Conservation (phyloP, 441 rosid species). For the Bocquillonia castaneifolia region DNA sequence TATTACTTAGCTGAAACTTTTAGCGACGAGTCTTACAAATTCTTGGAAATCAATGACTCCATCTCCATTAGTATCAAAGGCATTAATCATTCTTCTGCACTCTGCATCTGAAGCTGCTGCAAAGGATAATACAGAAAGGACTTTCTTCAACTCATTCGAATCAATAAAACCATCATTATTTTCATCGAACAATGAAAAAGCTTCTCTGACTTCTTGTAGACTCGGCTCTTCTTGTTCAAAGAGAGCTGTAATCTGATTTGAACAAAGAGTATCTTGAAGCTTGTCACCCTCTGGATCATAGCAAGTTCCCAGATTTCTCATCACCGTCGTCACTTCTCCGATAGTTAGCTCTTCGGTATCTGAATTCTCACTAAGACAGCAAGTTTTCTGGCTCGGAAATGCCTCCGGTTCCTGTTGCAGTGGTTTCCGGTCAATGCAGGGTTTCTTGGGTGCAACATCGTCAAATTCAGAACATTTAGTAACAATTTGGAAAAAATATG, state of each 20-base stretch:
- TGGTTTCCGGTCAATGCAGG: too few relatives aligned
- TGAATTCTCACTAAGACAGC: neutral
- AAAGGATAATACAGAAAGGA: conserved; percentile 34
- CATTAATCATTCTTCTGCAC: conserved; percentile 53
- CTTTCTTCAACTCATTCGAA: conserved; percentile 46
- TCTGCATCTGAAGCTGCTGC: conserved; percentile 34
- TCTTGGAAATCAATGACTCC: conserved; percentile 56
- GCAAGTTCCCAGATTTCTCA: conserved; percentile 25
- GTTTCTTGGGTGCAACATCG: too few relatives aligned
- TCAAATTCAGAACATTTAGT: too few relatives aligned
- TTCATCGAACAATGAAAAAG: conserved; percentile 54
- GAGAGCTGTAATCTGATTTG: conserved; percentile 32
- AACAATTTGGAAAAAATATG: too few relatives aligned
- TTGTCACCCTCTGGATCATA: conserved; percentile 13
- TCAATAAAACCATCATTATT: conserved; percentile 64
- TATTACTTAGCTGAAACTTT: conserved; percentile 30
- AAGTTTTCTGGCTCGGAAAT: neutral
- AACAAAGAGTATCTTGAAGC: conserved; percentile 12
- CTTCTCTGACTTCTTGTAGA: conserved; percentile 38
- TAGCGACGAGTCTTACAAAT: conserved; percentile 42
- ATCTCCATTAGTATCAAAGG: conserved; percentile 52
- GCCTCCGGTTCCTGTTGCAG: conserved; percentile 22
- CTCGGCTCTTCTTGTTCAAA: conserved; percentile 47
- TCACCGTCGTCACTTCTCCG: conserved; percentile 38
- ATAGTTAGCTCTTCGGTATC: conserved; percentile 17